Percentiles rank a stretch among this genome's conserved stretches.
These are phyloP conservation scores for Macrophomina tecta DNA, from an alignment of 2,329 filamentous ascomycete species.

Conservation along the genomic window DNA sequence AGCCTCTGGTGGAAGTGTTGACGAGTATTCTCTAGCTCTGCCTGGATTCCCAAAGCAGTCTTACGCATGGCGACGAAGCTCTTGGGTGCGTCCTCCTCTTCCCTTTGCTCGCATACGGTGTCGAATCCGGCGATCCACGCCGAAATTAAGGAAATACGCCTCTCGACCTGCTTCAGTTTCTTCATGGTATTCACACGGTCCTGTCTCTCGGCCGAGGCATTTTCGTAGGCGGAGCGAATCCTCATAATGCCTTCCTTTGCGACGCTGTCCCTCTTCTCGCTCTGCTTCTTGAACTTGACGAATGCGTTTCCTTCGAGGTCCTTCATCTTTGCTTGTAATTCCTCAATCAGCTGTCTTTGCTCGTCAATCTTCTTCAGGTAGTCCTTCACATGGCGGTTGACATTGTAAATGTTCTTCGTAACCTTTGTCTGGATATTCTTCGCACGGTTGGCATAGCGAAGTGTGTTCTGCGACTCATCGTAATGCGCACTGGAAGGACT, in stretches of 20 bases:
- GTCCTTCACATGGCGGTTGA: slow-evolving; percentile 98
- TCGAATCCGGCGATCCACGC: slow-evolving; percentile 95
- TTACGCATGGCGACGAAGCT: slow-evolving; percentile 80
- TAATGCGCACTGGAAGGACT: slow-evolving; percentile 96
- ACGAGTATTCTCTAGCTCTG: slow-evolving; percentile 87
- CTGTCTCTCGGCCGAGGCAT: slow-evolving; percentile 76
- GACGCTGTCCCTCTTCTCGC: slow-evolving; percentile 79
- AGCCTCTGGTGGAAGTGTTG: slow-evolving; percentile 89
- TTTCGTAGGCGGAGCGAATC: slow-evolving; percentile 82
- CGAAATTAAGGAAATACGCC: slow-evolving; percentile 83
- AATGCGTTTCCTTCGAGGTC: slow-evolving; percentile 83
- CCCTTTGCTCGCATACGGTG: slow-evolving; percentile 73
- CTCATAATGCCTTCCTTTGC: slow-evolving; percentile 79
- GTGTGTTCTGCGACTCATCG: slow-evolving; percentile 96
- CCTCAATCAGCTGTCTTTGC: slow-evolving; percentile 95
- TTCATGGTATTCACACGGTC: slow-evolving; percentile 82
- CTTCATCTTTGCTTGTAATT: slow-evolving; percentile 90
- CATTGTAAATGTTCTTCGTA: slow-evolving; percentile 98
- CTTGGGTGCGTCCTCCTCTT: slow-evolving; percentile 69
- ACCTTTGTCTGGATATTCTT: slow-evolving; percentile 99
- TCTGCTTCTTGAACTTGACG: slow-evolving; percentile 87
- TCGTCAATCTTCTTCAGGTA: slow-evolving; percentile 99
- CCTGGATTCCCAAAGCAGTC: slow-evolving; percentile 83
- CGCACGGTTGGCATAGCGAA: slow-evolving; percentile 94
- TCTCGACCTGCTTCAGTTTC: slow-evolving; percentile 80